Percentiles rank a stretch among this genome's conserved stretches.
These are phyloP conservation scores for Fusarium lyarnte DNA, from an alignment of 2,329 filamentous ascomycete species.

Conservation along the genomic window DNA sequence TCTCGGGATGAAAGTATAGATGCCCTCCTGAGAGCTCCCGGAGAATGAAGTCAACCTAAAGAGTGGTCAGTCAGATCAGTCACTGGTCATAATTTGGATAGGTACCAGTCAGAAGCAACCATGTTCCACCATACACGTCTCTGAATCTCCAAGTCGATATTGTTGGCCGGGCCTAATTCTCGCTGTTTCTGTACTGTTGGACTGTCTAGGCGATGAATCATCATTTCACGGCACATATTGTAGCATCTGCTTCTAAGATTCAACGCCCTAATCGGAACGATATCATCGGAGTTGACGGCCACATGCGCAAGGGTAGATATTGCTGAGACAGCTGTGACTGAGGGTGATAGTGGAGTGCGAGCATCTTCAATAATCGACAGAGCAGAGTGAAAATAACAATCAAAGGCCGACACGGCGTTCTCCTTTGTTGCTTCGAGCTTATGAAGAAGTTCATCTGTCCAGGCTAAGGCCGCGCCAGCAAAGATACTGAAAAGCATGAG, in stretches of 20 bases:
- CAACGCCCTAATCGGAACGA: neutral
- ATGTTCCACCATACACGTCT: constrained; percentile 7
- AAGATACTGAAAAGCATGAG: constrained; percentile 3
- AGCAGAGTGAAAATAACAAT: neutral
- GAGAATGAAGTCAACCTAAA: neutral
- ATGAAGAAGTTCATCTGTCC: neutral
- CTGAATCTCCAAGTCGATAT: neutral
- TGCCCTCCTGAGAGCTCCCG: neutral
- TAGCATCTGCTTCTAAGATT: neutral
- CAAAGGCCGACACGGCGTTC: neutral
- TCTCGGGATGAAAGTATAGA: neutral
- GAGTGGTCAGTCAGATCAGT: neutral
- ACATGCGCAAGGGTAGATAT: neutral
- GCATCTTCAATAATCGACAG: neutral
- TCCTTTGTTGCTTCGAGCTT: neutral
- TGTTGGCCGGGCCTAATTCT: neutral
- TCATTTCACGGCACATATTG: constrained; percentile 1
- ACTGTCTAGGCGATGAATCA: neutral
- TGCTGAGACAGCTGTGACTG: neutral
- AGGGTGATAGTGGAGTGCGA: neutral
- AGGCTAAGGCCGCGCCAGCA: neutral
- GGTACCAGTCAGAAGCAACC: constrained; percentile 2
- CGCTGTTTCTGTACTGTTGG: neutral
- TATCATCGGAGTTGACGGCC: neutral
- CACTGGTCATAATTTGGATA: fast-evolving